A percentile compares a stretch with the other conserved stretches of the same genome.
These are phyloP conservation scores for Sinapis alba DNA, from an alignment of 441 rosid genomes.

Conservation along the genomic window DNA sequence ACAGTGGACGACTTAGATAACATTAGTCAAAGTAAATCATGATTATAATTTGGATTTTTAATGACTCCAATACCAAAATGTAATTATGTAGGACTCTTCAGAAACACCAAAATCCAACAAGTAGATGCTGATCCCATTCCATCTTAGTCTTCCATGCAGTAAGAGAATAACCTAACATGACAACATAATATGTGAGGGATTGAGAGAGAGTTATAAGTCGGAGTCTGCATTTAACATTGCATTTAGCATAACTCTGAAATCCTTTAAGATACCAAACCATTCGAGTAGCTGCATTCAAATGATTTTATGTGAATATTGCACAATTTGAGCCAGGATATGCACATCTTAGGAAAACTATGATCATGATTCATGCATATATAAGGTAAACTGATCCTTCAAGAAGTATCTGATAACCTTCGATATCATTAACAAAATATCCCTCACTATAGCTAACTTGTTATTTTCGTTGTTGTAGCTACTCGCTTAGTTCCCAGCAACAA, in stretches of 20 bases:
- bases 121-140: background rate
- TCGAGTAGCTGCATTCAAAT: background rate
- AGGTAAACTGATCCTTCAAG: background rate
- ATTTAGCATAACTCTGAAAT: background rate
- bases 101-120: background rate
- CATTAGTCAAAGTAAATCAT: background rate
- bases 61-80: background rate
- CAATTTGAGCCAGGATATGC: background rate
- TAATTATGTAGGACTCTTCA: background rate
- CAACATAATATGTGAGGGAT: background rate
- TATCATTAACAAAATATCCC: background rate
- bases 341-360: background rate
- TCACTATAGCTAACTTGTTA: background rate
- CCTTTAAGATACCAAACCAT: background rate
- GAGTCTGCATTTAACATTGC: background rate
- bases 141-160: background rate
- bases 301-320: background rate
- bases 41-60: background rate
- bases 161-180: background rate
- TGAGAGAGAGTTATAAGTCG: background rate
- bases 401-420: background rate
- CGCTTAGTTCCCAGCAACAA: background rate
- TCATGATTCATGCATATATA: background rate
- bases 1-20: conserved; percentile 4
- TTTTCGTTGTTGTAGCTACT: background rate